A percentile compares a stretch with the other conserved stretches of the same genome.
These are phyloP conservation scores for Dactylellina parvicollis DNA, from an alignment of 2,329 filamentous ascomycete genomes.

Conservation along the genomic window DNA sequence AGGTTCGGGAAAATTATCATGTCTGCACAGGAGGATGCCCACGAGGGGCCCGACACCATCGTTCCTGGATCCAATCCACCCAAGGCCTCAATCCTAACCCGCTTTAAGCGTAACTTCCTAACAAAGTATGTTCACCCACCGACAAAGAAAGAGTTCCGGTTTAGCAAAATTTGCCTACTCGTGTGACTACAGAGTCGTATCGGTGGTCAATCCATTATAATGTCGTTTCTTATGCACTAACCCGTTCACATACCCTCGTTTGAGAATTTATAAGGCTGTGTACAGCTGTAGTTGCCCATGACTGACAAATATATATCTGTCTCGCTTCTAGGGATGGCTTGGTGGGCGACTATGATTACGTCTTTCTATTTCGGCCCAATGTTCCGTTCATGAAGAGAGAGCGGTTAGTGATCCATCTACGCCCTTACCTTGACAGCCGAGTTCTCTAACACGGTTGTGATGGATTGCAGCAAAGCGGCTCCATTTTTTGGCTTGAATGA, in stretches of 20 bases:
- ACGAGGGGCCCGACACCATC: constrained; percentile 49
- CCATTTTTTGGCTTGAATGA: constrained; percentile 78
- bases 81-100: constrained; percentile 34
- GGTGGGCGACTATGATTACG: constrained; percentile 89
- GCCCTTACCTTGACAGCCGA: constrained; percentile 59
- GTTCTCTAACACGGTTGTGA: constrained; percentile 79
- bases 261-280: background rate
- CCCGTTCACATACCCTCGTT: no score
- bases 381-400: constrained; percentile 15
- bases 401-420: constrained; percentile 56
- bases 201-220: background rate
- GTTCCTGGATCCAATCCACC: constrained; percentile 46
- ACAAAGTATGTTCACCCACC: constrained; percentile 24
- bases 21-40: constrained; percentile 43
- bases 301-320: background rate
- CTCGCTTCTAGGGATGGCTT: constrained; percentile 71
- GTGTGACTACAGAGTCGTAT: background rate
- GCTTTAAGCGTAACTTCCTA: constrained; percentile 39
- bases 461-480: constrained; percentile 67
- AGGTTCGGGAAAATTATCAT: background rate
- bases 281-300: background rate
- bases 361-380: constrained; percentile 77
- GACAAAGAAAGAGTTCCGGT: background rate
- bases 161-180: no score
- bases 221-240: no score